These are phyloP conservation scores for Heterobasidion parviporum DNA, from an alignment of 1,284 basidiomycete species.

Conservation along the genomic window DNA sequence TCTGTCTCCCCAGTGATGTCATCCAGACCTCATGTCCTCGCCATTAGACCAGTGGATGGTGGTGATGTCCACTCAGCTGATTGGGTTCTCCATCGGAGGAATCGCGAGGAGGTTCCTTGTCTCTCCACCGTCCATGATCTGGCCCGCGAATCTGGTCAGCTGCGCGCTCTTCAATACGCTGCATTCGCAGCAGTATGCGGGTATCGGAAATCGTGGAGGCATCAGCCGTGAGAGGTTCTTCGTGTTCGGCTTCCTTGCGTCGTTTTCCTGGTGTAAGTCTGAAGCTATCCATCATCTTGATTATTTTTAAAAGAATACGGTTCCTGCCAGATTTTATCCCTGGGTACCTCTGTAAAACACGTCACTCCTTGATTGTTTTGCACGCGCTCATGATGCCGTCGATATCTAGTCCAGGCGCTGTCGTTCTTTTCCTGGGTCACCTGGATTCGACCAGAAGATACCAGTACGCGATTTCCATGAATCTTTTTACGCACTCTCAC, in stretches of 20 bases:
- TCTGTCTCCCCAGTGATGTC: neutral
- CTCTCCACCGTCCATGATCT: constrained; percentile 87
- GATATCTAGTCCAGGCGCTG: constrained; percentile 17
- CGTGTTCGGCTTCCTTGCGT: constrained; percentile 47
- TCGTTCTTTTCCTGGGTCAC: constrained; percentile 33
- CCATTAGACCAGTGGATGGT: constrained; percentile 74
- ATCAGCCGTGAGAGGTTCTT: constrained; percentile 77
- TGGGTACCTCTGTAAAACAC: constrained; percentile 56
- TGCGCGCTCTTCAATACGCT: constrained; percentile 81
- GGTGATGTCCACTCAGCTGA: constrained; percentile 79
- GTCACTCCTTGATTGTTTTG: constrained; percentile 11
- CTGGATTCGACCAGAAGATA: constrained; percentile 72
- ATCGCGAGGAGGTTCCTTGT: constrained; percentile 60
- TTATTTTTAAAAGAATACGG: neutral
- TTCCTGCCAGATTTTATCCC: constrained; percentile 40
- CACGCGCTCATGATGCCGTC: neutral
- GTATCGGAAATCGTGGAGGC: constrained; percentile 49
- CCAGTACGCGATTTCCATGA: constrained; percentile 18
- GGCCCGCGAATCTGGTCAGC: constrained; percentile 82
- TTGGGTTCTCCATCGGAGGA: constrained; percentile 87
- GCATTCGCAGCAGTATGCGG: constrained; percentile 56
- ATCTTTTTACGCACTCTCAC: neutral
- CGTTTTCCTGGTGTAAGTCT: constrained; percentile 52
- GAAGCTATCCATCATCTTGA: too few species aligned
- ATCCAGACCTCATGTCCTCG: constrained; percentile 24